Percentiles rank a stretch among this genome's conserved stretches.
These are phyloP conservation scores for Paraglomus brasilianum DNA, from an alignment of 192 early-diverging fungal genomes.

Conservation along the genomic window DNA sequence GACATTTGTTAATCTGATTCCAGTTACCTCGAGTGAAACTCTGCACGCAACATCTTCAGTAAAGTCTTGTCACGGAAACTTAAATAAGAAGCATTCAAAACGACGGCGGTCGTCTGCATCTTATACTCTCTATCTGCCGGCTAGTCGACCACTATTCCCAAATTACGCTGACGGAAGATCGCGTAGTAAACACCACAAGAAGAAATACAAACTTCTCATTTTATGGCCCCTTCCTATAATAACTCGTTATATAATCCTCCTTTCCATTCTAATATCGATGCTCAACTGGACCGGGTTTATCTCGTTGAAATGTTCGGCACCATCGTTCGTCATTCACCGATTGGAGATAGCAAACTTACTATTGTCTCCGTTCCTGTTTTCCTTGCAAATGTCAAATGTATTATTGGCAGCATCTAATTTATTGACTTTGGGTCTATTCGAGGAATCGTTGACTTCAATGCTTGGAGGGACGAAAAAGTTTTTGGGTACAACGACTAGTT, in stretches of 20 bases:
- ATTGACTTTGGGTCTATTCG: slow-evolving; percentile 52
- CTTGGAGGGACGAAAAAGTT: slow-evolving; percentile 47
- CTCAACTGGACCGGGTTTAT: not conserved
- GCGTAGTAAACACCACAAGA: too few relatives aligned
- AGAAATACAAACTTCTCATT: too few relatives aligned
- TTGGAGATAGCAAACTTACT: not conserved
- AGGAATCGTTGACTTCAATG: slow-evolving; percentile 47
- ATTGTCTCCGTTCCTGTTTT: slow-evolving; percentile 4
- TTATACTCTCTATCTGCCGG: too few relatives aligned
- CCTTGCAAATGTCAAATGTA: slow-evolving; percentile 12
- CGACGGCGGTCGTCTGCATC: too few relatives aligned
- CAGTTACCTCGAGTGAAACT: too few relatives aligned
- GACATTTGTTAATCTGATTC: too few relatives aligned
- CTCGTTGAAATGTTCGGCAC: slow-evolving; percentile 8
- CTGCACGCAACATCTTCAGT: too few relatives aligned
- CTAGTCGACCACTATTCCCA: too few relatives aligned
- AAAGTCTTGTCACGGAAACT: too few relatives aligned
- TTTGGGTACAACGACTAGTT: slow-evolving; percentile 28
- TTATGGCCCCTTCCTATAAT: not conserved
- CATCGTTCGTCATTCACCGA: slow-evolving; percentile 3
- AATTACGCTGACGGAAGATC: too few relatives aligned
- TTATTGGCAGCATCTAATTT: slow-evolving; percentile 46
- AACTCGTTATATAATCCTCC: not conserved
- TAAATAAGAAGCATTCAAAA: too few relatives aligned
- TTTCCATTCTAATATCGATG: not conserved